Percentiles rank a stretch among this genome's conserved stretches.
phyloP scores from a whole-genome alignment of 1,284 basidiomycete species.

The Xerocomus nothofagi region DNA sequence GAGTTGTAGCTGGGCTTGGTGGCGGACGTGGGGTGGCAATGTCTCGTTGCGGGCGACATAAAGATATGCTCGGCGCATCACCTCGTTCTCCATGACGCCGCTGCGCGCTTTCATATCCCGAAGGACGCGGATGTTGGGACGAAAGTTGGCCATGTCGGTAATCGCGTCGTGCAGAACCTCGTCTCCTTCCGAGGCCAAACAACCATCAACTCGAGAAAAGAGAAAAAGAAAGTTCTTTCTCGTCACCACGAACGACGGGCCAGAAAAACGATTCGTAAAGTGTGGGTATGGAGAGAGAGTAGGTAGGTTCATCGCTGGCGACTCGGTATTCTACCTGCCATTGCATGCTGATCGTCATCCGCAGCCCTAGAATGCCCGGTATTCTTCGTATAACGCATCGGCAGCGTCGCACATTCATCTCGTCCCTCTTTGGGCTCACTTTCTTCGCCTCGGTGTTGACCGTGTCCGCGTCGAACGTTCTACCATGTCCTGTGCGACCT shows the following conservation, averaged over 20 bases:
- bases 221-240: too few relatives aligned
- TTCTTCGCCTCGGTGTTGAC: constrained; percentile 75
- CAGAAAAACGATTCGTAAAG: constrained; percentile 4
- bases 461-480: constrained; percentile 74
- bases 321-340: neutral
- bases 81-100: constrained; percentile 72
- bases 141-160: constrained; percentile 44
- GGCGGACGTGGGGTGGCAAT: constrained; percentile 81
- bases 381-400: constrained; percentile 56
- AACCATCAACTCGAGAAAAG: constrained; percentile 27
- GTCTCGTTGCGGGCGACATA: constrained; percentile 88
- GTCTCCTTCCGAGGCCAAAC: constrained; percentile 19
- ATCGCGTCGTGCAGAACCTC: too few relatives aligned
- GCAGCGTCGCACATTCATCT: constrained; percentile 70
- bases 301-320: constrained; percentile 14
- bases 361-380: constrained; percentile 50
- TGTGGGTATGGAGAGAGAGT: constrained; percentile 28
- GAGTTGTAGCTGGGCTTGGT: constrained; percentile 94
- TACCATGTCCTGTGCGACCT: constrained; percentile 72
- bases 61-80: constrained; percentile 83
- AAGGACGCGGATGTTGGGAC: constrained; percentile 62
- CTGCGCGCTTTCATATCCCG: constrained; percentile 77
- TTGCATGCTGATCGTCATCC: neutral
- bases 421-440: constrained; percentile 75
- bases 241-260: too few relatives aligned